phyloP scores from a whole-genome alignment of 495 filamentous ascomycete species.

The Aspergillus mulundensis region DNA sequence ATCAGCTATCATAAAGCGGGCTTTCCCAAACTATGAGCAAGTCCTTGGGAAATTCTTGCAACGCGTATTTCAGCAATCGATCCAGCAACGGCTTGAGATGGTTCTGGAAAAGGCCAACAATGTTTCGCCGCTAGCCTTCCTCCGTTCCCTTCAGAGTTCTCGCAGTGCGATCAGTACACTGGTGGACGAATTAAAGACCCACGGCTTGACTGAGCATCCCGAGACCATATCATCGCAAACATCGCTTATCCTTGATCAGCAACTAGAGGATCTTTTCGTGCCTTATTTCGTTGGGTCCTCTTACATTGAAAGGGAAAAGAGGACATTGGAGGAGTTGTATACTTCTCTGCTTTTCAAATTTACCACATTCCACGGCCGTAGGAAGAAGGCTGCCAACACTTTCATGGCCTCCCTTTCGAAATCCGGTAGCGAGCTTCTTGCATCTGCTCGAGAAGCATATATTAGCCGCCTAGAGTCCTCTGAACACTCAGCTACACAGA shows the following conservation, averaged over 20 bases:
- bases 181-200: conserved; percentile 88
- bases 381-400: conserved; percentile 79
- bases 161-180: conserved; percentile 77
- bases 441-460: conserved; percentile 74
- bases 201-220: conserved; percentile 92
- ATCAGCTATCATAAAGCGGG: conserved; percentile 89
- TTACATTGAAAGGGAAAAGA: conserved; percentile 92
- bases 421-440: conserved; percentile 74
- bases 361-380: conserved; percentile 81
- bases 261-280: conserved; percentile 93
- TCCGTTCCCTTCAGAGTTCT: conserved; percentile 86
- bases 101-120: conserved; percentile 89
- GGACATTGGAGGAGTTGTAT: conserved; percentile 86
- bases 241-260: conserved; percentile 82
- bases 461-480: conserved; percentile 79
- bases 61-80: conserved; percentile 93
- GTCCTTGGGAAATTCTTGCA: conserved; percentile 90
- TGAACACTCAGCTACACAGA: conserved; percentile 77
- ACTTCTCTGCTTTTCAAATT: conserved; percentile 93
- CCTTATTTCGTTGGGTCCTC: conserved; percentile 91
- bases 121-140: conserved; percentile 85
- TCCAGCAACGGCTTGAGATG: conserved; percentile 94
- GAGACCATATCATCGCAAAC: conserved; percentile 86
- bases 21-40: conserved; percentile 93
- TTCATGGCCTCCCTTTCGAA: conserved; percentile 90